Conservation (phyloP, 1,284 basidiomycete species). For the Salmacisia buchloeana region DNA sequence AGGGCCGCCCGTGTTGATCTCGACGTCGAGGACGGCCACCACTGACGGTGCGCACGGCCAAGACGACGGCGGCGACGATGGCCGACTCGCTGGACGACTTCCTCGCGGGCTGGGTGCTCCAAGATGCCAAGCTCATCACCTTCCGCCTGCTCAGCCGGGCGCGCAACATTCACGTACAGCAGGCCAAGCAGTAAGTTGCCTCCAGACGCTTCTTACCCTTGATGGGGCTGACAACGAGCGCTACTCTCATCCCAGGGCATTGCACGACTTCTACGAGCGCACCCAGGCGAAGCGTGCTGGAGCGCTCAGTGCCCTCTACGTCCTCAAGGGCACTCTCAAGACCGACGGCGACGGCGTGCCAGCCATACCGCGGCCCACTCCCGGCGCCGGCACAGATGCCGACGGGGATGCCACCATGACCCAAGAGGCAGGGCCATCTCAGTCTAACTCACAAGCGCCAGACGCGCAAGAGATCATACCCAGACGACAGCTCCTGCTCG, state of each 20-base stretch:
- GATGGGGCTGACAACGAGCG: too few species aligned
- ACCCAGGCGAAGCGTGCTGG: background rate
- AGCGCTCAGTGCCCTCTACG: background rate
- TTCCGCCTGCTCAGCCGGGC: conserved; percentile 37
- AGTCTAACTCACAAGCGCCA: background rate
- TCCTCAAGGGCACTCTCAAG: background rate
- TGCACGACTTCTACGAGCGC: conserved; percentile 8
- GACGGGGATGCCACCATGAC: background rate
- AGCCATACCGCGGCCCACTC: background rate
- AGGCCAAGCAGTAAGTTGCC: conserved; percentile 28
- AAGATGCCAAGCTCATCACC: conserved; percentile 34
- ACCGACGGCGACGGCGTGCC: conserved; percentile 2
- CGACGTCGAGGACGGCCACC: background rate
- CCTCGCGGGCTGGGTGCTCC: conserved; percentile 26
- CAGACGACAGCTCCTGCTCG: conserved; percentile 20
- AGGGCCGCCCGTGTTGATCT: too few species aligned
- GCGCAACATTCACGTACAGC: conserved; percentile 29
- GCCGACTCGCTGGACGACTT: conserved; percentile 19
- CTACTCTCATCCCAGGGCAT: conserved; percentile 23
- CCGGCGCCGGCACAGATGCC: background rate
- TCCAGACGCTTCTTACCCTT: too few species aligned
- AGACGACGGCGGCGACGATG: conserved; percentile 10
- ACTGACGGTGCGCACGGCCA: background rate
- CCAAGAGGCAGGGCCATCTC: background rate
- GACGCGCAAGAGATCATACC: background rate